Conservation (phyloP, 2,329 filamentous ascomycete genomes). For the Apiospora arundinis region DNA sequence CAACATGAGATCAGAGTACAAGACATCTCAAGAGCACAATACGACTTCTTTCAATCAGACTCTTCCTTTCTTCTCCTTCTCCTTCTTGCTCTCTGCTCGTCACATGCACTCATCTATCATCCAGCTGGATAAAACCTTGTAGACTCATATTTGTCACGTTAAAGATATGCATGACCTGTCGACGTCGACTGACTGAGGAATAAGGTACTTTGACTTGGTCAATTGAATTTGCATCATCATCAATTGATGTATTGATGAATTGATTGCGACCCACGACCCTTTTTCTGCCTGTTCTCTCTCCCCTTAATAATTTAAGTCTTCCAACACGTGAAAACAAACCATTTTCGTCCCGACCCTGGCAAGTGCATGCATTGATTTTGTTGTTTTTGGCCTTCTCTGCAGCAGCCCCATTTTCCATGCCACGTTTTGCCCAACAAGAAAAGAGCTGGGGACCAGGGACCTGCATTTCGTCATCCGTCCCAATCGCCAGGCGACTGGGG, state of each 20-base stretch:
- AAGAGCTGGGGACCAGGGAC: conserved; percentile 12
- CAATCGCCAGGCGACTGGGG: background rate
- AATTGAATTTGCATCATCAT: background rate
- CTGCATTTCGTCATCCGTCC: conserved; percentile 17
- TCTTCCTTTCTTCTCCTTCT: background rate
- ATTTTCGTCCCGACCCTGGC: conserved; percentile 9
- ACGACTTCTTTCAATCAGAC: background rate
- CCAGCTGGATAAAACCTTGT: background rate
- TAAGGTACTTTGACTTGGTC: background rate
- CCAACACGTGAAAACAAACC: conserved; percentile 2
- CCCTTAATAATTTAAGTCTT: background rate
- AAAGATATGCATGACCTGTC: background rate
- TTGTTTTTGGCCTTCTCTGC: background rate
- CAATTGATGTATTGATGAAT: background rate
- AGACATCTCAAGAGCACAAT: background rate
- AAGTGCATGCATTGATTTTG: conserved; percentile 3
- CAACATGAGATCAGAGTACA: background rate
- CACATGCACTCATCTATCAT: background rate
- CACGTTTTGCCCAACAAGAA: conserved; percentile 12
- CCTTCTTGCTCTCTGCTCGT: background rate
- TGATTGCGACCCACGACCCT: background rate
- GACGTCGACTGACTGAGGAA: no score
- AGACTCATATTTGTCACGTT: background rate
- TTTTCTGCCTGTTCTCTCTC: background rate
- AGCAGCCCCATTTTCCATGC: background rate